phyloP scores from a whole-genome alignment of 2,329 filamentous ascomycete species.

The Colletotrichum caudatum region DNA sequence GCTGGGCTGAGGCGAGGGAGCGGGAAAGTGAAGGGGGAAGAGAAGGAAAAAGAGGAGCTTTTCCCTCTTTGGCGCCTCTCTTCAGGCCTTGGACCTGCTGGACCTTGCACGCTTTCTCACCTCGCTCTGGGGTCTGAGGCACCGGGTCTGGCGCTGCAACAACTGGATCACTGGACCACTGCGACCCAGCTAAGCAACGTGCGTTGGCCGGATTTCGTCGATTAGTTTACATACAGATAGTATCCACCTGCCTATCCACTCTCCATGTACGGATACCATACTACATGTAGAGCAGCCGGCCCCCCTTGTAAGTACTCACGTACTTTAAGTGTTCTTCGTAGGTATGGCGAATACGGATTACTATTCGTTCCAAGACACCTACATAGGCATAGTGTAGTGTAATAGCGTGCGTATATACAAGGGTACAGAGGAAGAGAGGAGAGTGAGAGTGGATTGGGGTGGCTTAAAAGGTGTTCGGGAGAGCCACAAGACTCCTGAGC shows the following conservation, averaged over 20 bases:
- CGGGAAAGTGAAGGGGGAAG: conserved; percentile 25
- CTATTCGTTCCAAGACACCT: not conserved
- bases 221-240: not conserved
- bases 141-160: conserved; percentile 17
- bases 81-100: conserved; percentile 18
- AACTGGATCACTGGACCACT: conserved; percentile 27
- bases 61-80: conserved; percentile 24
- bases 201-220: conserved; percentile 31
- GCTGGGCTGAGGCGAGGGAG: conserved; percentile 24
- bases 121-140: conserved; percentile 7
- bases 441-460: not conserved
- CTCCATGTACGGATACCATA: too few species aligned
- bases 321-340: not conserved
- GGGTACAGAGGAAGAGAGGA: not conserved
- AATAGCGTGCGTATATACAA: not conserved
- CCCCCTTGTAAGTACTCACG: not conserved
- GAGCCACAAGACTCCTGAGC: not conserved
- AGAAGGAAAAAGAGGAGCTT: conserved; percentile 21
- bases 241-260: conserved; percentile 20
- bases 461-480: not conserved
- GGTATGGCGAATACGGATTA: not conserved
- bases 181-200: conserved; percentile 35
- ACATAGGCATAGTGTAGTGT: too few species aligned
- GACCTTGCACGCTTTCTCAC: conserved; percentile 9
- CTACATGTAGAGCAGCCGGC: not conserved